Conservation (phyloP, 371 early-diverging fungal genomes). For the Lichtheimia corymbifera region DNA sequence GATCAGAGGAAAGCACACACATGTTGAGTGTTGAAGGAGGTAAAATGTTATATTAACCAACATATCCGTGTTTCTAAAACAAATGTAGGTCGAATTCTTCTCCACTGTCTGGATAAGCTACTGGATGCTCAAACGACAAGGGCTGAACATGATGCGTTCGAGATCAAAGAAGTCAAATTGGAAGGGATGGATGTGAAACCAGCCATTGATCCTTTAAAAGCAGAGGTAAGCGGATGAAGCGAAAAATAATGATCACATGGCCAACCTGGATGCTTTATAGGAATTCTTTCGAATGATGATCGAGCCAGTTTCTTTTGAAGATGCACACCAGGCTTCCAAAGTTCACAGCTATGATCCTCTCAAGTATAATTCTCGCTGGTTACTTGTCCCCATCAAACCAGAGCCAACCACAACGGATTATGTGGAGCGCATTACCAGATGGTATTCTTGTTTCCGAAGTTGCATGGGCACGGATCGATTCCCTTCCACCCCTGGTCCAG, state of each 20-base stretch:
- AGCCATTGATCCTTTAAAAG: no score
- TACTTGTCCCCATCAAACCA: not conserved
- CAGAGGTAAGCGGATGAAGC: no score
- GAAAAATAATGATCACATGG: no score
- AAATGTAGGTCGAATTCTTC: not conserved
- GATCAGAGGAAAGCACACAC: not conserved
- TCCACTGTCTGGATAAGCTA: not conserved
- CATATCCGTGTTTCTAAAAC: no score
- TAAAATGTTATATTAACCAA: not conserved
- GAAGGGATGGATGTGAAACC: not conserved
- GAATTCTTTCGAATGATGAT: not conserved
- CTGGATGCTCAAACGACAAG: not conserved
- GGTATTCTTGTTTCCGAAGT: conserved; percentile 2
- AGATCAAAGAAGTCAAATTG: not conserved
- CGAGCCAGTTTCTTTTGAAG: not conserved
- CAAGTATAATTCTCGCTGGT: conserved; percentile 1
- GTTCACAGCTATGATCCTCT: not conserved
- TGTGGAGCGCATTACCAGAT: not conserved
- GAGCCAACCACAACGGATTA: not conserved
- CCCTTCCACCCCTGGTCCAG: not conserved
- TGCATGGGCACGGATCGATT: conserved; percentile 1
- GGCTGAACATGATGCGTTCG: not conserved
- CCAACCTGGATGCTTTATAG: not conserved
- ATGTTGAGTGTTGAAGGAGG: not conserved
- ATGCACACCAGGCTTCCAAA: not conserved